phyloP scores from a whole-genome alignment of 1,284 basidiomycete species.

The Polyporus tsugae region DNA sequence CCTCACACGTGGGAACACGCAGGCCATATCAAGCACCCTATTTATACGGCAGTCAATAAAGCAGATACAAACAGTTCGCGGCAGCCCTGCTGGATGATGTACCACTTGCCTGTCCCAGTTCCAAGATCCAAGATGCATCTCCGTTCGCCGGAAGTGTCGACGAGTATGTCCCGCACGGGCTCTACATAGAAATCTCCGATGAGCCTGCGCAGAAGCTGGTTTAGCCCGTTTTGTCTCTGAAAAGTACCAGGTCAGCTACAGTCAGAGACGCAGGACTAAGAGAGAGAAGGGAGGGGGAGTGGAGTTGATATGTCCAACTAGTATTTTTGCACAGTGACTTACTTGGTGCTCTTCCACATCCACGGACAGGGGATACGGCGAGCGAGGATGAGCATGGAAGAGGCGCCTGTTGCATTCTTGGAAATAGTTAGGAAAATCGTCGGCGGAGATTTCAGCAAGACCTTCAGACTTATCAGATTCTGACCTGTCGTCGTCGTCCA shows the following conservation, averaged over 20 bases:
- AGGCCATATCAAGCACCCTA: slow-evolving; percentile 79
- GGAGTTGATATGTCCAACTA: background rate
- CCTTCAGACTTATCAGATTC: slow-evolving; percentile 52
- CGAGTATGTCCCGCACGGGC: slow-evolving; percentile 61
- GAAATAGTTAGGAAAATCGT: slow-evolving; percentile 68
- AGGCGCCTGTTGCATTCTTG: slow-evolving; percentile 61
- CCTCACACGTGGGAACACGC: slow-evolving; percentile 63
- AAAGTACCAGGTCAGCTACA: slow-evolving; percentile 24
- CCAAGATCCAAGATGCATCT: slow-evolving; percentile 71
- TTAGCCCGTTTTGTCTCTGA: slow-evolving; percentile 61
- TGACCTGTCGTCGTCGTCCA: slow-evolving; percentile 40
- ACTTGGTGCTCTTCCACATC: slow-evolving; percentile 72
- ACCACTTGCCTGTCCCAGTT: slow-evolving; percentile 78
- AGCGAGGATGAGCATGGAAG: slow-evolving; percentile 68
- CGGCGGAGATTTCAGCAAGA: slow-evolving; percentile 49
- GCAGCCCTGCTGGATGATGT: slow-evolving; percentile 32
- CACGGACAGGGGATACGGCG: slow-evolving; percentile 72
- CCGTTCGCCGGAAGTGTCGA: slow-evolving; percentile 45
- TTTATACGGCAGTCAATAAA: slow-evolving; percentile 12
- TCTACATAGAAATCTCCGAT: slow-evolving; percentile 63
- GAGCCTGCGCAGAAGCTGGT: slow-evolving; percentile 55
- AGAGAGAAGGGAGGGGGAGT: slow-evolving; percentile 5
- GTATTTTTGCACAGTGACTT: slow-evolving; percentile 32
- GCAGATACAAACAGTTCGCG: slow-evolving; percentile 5
- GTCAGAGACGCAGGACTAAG: background rate